Conservation (phyloP, 352 stramenopile genomes). For the Phytophthora foliorum region DNA sequence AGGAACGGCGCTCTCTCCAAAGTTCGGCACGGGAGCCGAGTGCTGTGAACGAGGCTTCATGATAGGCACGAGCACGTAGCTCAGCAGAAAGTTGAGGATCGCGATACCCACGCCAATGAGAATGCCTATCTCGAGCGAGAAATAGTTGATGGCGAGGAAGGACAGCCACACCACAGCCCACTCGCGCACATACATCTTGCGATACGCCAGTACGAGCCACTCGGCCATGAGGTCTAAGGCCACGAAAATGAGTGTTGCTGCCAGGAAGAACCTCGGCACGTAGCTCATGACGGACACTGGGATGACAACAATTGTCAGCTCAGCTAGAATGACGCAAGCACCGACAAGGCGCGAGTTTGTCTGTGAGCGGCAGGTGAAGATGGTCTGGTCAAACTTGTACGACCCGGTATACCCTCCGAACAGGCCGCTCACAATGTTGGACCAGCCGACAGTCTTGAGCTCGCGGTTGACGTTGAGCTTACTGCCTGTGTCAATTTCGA, state of each 20-base stretch:
- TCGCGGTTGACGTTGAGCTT: constrained; percentile 96
- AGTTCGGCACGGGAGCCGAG: constrained; percentile 46
- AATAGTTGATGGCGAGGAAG: constrained; percentile 94
- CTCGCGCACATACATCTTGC: constrained; percentile 85
- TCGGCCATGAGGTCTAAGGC: constrained; percentile 97
- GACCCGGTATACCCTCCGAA: constrained; percentile 97
- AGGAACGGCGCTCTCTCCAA: constrained; percentile 53
- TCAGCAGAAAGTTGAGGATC: constrained; percentile 82
- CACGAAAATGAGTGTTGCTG: constrained; percentile 96
- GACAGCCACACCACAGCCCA: constrained; percentile 93
- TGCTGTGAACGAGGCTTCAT: constrained; percentile 54
- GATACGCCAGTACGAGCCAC: constrained; percentile 92
- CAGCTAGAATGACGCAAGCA: constrained; percentile 84
- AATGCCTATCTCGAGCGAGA: constrained; percentile 96
- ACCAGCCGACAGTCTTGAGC: constrained; percentile 94
- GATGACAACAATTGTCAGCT: constrained; percentile 87
- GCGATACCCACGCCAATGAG: constrained; percentile 90
- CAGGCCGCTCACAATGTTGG: constrained; percentile 95
- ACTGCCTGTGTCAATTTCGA: constrained; percentile 96
- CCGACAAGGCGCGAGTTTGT: constrained; percentile 92
- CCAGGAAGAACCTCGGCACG: constrained; percentile 98
- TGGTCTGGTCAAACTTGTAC: constrained; percentile 99
- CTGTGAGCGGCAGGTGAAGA: constrained; percentile 96
- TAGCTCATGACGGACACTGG: constrained; percentile 94
- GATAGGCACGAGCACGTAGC: constrained; percentile 70